Conservation (phyloP, 2,329 filamentous ascomycete species). For the Dissoconium aciculare region DNA sequence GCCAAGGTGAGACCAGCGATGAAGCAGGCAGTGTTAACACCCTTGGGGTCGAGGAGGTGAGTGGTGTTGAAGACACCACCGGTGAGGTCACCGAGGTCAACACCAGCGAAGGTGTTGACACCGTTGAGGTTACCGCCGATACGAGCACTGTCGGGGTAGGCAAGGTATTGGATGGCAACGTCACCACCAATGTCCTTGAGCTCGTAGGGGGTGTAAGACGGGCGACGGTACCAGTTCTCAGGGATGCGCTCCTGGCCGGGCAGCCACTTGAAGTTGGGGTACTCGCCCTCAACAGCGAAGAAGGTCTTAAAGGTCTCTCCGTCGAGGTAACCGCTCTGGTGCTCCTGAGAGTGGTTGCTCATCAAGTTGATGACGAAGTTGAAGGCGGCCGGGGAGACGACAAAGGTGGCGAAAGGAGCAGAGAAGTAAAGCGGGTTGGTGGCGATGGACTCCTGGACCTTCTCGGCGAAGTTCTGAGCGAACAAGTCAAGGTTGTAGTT, state of each 20-base stretch:
- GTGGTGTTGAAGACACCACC: constrained; percentile 28
- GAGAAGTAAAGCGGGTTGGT: constrained; percentile 23
- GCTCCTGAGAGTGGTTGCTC: constrained; percentile 16
- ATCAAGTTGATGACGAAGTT: constrained; percentile 19
- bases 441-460: constrained; percentile 15
- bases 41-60: constrained; percentile 5
- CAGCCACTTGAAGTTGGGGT: constrained; percentile 13
- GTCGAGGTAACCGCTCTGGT: constrained; percentile 13
- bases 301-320: constrained; percentile 13
- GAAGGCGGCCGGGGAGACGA: constrained; percentile 17
- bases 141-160: constrained; percentile 18
- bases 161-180: constrained; percentile 4
- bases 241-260: constrained; percentile 18
- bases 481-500: constrained; percentile 13
- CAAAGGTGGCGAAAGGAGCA: constrained; percentile 15
- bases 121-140: constrained; percentile 26
- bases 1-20: constrained; percentile 7
- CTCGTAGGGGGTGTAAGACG: constrained; percentile 5
- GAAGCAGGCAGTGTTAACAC: constrained; percentile 7
- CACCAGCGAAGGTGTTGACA: constrained; percentile 21
- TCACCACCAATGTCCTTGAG: constrained; percentile 6
- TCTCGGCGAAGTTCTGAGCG: constrained; percentile 7
- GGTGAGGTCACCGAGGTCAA: constrained; percentile 24
- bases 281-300: constrained; percentile 14
- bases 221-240: constrained; percentile 17